Conservation (phyloP, 1,139 yeast species). For the Candida mesenterica region DNA sequence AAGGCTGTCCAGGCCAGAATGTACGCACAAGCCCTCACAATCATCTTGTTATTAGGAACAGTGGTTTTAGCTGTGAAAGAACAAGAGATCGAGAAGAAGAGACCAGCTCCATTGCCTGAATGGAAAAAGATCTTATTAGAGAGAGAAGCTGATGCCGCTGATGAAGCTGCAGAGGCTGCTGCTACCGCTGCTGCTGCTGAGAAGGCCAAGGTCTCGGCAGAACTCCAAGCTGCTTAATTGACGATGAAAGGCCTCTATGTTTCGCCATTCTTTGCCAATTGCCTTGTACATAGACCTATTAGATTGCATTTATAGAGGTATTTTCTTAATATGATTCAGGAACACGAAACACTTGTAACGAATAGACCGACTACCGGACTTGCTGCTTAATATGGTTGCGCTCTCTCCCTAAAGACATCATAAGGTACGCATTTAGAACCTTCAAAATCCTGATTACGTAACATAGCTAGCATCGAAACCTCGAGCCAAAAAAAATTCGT, state of each 20-base stretch:
- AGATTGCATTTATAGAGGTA: background rate
- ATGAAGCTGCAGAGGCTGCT: conserved; percentile 1
- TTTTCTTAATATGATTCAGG: too few species aligned
- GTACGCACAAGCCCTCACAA: conserved; percentile 85
- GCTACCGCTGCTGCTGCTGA: conserved; percentile 1
- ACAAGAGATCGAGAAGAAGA: conserved; percentile 42
- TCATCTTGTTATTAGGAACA: conserved; percentile 60
- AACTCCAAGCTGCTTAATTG: conserved; percentile 1
- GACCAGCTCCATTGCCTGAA: conserved; percentile 40
- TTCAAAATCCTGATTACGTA: too few species aligned
- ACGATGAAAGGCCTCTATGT: too few species aligned
- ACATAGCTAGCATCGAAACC: too few species aligned
- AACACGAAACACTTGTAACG: too few species aligned
- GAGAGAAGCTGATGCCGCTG: conserved; percentile 24
- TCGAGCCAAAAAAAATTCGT: too few species aligned
- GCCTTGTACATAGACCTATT: background rate
- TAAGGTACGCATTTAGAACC: too few species aligned
- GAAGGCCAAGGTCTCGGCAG: conserved; percentile 2
- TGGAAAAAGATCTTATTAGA: conserved; percentile 34
- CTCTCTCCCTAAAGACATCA: too few species aligned
- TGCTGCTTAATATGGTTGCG: too few species aligned
- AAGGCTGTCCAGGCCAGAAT: conserved; percentile 92
- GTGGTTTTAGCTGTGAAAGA: conserved; percentile 64
- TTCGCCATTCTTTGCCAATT: background rate
- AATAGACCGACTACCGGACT: too few species aligned